Percentiles rank a stretch among this genome's conserved stretches.
Conservation (phyloP, 305 asterid genomes). For the Euphrasia arctica region DNA sequence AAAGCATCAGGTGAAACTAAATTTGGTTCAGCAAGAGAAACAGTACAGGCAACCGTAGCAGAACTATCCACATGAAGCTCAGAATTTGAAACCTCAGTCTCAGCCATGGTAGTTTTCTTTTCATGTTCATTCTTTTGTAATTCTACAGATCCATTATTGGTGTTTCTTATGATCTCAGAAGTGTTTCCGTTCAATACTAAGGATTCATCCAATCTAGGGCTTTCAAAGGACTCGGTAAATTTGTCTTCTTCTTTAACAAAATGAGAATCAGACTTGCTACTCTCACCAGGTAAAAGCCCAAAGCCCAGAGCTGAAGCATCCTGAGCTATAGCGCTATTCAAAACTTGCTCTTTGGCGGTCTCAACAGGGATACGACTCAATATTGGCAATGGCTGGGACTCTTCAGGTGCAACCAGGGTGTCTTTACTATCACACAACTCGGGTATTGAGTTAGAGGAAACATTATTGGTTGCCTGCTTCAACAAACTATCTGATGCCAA, state of each 20-base stretch:
- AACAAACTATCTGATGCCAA: constrained; percentile 25
- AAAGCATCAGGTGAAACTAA: constrained; percentile 32
- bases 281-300: not conserved
- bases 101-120: constrained; percentile 16
- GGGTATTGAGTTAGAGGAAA: constrained; percentile 22
- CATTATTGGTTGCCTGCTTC: constrained; percentile 24
- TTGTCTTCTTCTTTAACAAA: constrained; percentile 1
- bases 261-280: not conserved
- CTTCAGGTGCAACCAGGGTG: constrained; percentile 24
- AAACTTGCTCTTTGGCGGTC: constrained; percentile 24
- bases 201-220: constrained; percentile 24
- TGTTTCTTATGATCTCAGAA: constrained; percentile 55
- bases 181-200: not conserved
- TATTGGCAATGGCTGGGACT: constrained; percentile 28
- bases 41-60: constrained; percentile 22
- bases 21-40: constrained; percentile 33
- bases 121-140: constrained; percentile 22
- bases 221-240: constrained; percentile 21
- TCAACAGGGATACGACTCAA: constrained; percentile 21
- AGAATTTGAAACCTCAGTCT: constrained; percentile 22
- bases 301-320: constrained; percentile 1
- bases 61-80: constrained; percentile 24
- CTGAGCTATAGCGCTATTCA: constrained; percentile 2
- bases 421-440: constrained; percentile 25
- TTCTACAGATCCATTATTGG: constrained; percentile 24